phyloP scores from a whole-genome alignment of 169 alveolate species.

The Plasmodium chabaudi region DNA sequence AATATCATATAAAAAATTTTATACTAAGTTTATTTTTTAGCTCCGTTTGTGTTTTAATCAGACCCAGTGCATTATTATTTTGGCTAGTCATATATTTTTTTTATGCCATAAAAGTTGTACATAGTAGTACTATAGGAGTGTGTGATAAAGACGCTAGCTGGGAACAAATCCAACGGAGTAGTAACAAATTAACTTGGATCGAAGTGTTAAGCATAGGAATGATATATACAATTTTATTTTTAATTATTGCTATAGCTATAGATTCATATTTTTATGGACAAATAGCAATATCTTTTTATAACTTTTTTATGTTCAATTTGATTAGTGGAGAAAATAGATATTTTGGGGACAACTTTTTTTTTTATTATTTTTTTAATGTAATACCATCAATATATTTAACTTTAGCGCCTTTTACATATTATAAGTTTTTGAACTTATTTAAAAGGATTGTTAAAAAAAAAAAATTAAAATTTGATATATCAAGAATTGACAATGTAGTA shows the following conservation, averaged over 20 bases:
- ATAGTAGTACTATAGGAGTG: background rate
- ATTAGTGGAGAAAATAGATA: slow-evolving; percentile 28
- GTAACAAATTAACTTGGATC: background rate
- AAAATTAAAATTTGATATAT: background rate
- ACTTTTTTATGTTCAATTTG: slow-evolving; percentile 57
- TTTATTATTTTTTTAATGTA: slow-evolving; percentile 27
- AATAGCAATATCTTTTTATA: slow-evolving; percentile 24
- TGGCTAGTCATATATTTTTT: slow-evolving; percentile 75
- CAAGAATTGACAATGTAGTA: slow-evolving; percentile 30
- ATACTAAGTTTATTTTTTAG: slow-evolving; percentile 64
- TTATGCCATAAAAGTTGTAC: slow-evolving; percentile 10
- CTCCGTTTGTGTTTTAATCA: slow-evolving; percentile 75
- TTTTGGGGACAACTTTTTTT: slow-evolving; percentile 42
- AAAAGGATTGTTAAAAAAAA: background rate
- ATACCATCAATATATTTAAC: slow-evolving; percentile 47
- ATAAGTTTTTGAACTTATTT: background rate
- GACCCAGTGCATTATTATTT: slow-evolving; percentile 74
- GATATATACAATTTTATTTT: slow-evolving; percentile 14
- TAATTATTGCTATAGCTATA: slow-evolving; percentile 8
- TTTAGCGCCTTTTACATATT: slow-evolving; percentile 30
- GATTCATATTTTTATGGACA: slow-evolving; percentile 57
- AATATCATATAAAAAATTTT: slow-evolving; percentile 25
- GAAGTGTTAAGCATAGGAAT: slow-evolving; percentile 27
- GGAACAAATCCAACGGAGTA: too few species aligned
- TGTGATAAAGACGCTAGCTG: too few species aligned